Evolutionary conservation across 495 filamentous ascomycete genomes (phyloP).

Genomic region (Aspergillus indologenus): DNA sequence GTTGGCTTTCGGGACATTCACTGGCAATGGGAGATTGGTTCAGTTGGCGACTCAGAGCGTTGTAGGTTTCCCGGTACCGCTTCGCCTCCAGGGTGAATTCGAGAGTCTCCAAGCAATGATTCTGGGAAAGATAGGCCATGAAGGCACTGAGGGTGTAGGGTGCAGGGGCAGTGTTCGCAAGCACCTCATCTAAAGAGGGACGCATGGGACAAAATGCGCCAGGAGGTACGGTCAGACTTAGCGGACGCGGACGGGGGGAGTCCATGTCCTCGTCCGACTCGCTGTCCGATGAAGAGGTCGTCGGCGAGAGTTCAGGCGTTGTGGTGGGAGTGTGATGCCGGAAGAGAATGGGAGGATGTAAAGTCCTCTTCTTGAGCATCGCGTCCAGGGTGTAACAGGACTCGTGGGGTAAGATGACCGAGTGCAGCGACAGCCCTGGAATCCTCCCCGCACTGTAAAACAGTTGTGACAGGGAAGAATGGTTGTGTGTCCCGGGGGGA

Average conservation of each 20-base stretch:
- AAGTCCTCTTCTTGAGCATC: slow-evolving; percentile 50
- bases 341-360: slow-evolving; percentile 42
- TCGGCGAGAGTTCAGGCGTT: slow-evolving; percentile 45
- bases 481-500: not conserved
- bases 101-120: slow-evolving; percentile 94
- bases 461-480: slow-evolving; percentile 2
- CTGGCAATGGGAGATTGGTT: slow-evolving; percentile 39
- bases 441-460: slow-evolving; percentile 9
- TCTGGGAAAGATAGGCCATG: slow-evolving; percentile 95
- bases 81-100: slow-evolving; percentile 97
- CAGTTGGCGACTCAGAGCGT: slow-evolving; percentile 48
- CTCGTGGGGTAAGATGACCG: slow-evolving; percentile 18
- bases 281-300: slow-evolving; percentile 39
- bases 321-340: slow-evolving; percentile 40
- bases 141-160: slow-evolving; percentile 94
- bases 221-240: slow-evolving; percentile 59
- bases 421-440: slow-evolving; percentile 15
- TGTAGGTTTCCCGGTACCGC: slow-evolving; percentile 78
- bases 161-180: slow-evolving; percentile 79
- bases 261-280: slow-evolving; percentile 59
- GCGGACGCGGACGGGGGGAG: slow-evolving; percentile 52
- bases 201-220: slow-evolving; percentile 68
- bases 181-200: slow-evolving; percentile 81
- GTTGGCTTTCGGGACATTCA: slow-evolving; percentile 59
- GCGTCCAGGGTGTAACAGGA: slow-evolving; percentile 38